Conservation (phyloP, 805 yeast genomes). For the Saccharomyces kudriavzevii region DNA sequence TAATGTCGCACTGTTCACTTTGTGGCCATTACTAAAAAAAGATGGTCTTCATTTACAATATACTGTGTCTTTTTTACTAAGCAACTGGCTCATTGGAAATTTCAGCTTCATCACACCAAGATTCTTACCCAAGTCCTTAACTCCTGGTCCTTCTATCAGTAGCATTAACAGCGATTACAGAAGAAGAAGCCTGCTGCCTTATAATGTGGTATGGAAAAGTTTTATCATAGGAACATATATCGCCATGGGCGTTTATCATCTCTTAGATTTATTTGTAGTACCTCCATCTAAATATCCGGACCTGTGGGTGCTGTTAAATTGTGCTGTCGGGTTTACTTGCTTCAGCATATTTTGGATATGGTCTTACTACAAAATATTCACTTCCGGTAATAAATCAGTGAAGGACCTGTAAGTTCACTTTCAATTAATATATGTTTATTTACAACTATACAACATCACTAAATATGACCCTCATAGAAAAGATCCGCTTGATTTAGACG, state of each 20-base stretch:
- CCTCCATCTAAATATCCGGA: constrained; percentile 71
- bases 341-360: constrained; percentile 76
- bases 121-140: constrained; percentile 33
- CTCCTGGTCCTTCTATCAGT: constrained; percentile 40
- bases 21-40: constrained; percentile 77
- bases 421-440: background rate
- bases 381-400: constrained; percentile 23
- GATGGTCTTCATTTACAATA: constrained; percentile 74
- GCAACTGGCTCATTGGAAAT: constrained; percentile 75
- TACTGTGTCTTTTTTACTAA: constrained; percentile 46
- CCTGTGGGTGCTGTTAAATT: constrained; percentile 74
- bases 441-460: background rate
- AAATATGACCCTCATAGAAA: background rate
- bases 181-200: constrained; percentile 42
- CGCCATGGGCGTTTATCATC: constrained; percentile 43
- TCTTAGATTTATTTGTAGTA: constrained; percentile 39
- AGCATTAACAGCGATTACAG: constrained; percentile 26
- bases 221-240: constrained; percentile 47
- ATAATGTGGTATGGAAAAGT: constrained; percentile 40
- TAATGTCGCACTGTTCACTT: constrained; percentile 74
- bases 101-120: constrained; percentile 45
- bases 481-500: background rate
- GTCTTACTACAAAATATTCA: constrained; percentile 51
- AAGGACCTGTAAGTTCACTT: constrained; percentile 13
- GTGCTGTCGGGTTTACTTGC: constrained; percentile 64